A percentile compares a stretch with the other conserved stretches of the same genome.
Conservation (phyloP, 805 yeast species). For the Schwanniomyces sp. region DNA sequence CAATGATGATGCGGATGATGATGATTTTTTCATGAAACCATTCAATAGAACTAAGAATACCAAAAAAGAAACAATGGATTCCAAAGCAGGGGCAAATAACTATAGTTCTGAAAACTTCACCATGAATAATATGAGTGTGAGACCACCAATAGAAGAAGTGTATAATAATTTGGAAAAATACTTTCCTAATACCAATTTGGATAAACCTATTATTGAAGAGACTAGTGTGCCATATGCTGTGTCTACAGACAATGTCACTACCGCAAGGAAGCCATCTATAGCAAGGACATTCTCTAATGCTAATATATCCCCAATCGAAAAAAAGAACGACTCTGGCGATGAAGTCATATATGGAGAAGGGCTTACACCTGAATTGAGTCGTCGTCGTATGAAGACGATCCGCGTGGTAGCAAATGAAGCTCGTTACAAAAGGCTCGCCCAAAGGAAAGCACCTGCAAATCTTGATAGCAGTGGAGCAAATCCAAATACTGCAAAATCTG, state of each 20-base stretch:
- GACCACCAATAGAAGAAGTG: slow-evolving; percentile 94
- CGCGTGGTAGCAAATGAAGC: slow-evolving; percentile 95
- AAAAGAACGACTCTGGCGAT: slow-evolving; percentile 26
- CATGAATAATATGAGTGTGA: slow-evolving; percentile 52
- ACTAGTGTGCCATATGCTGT: slow-evolving; percentile 43
- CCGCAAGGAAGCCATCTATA: slow-evolving; percentile 30
- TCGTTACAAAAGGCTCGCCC: slow-evolving; percentile 30
- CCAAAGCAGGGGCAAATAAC: neutral
- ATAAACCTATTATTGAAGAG: slow-evolving; percentile 82
- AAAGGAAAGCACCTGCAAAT: slow-evolving; percentile 1
- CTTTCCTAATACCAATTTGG: slow-evolving; percentile 90
- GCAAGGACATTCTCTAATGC: slow-evolving; percentile 46
- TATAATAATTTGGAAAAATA: slow-evolving; percentile 88
- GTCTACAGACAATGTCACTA: slow-evolving; percentile 6
- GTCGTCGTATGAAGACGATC: slow-evolving; percentile 82
- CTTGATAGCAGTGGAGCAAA: neutral
- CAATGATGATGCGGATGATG: slow-evolving; percentile 6
- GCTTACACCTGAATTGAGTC: slow-evolving; percentile 37
- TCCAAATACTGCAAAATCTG: slow-evolving; percentile 4
- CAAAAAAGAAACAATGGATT: neutral
- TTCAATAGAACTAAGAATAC: slow-evolving; percentile 3
- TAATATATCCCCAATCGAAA: slow-evolving; percentile 34
- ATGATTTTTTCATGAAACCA: slow-evolving; percentile 19
- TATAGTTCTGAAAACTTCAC: slow-evolving; percentile 3
- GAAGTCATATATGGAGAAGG: slow-evolving; percentile 35